phyloP scores from a whole-genome alignment of 1,284 basidiomycete genomes.

The Boletus sp. region DNA sequence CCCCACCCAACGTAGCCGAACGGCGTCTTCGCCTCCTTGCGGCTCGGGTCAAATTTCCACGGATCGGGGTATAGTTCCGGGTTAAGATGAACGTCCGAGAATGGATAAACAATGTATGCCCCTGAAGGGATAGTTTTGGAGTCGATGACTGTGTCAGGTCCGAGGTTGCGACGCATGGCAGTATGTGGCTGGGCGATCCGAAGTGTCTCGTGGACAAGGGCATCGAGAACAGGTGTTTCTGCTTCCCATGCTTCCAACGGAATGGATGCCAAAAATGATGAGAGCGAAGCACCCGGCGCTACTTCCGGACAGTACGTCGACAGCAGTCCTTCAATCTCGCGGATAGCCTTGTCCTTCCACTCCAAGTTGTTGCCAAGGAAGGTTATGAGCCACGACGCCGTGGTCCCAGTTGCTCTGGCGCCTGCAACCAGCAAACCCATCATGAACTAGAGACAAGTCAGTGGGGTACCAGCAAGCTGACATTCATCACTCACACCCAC shows the following conservation, averaged over 20 bases:
- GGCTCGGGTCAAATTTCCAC: constrained; percentile 66
- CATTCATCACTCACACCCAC: constrained; percentile 52
- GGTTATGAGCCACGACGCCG: constrained; percentile 70
- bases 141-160: constrained; percentile 60
- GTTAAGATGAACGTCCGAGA: constrained; percentile 71
- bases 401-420: constrained; percentile 69
- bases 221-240: constrained; percentile 62
- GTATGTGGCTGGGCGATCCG: constrained; percentile 72
- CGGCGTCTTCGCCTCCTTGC: constrained; percentile 46
- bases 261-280: constrained; percentile 50
- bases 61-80: constrained; percentile 65
- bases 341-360: constrained; percentile 54
- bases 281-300: constrained; percentile 33
- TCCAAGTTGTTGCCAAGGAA: constrained; percentile 61
- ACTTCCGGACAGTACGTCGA: constrained; percentile 38
- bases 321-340: constrained; percentile 61
- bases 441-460: constrained; percentile 52
- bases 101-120: constrained; percentile 70
- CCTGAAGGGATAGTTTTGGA: constrained; percentile 63
- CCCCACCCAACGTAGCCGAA: constrained; percentile 72
- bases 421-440: constrained; percentile 74
- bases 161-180: constrained; percentile 72
- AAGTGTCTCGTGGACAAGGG: constrained; percentile 67
- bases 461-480: constrained; percentile 18
- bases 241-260: constrained; percentile 67